phyloP scores from a whole-genome alignment of 768 basidiomycete species.

The Podaxis mareebaensis region DNA sequence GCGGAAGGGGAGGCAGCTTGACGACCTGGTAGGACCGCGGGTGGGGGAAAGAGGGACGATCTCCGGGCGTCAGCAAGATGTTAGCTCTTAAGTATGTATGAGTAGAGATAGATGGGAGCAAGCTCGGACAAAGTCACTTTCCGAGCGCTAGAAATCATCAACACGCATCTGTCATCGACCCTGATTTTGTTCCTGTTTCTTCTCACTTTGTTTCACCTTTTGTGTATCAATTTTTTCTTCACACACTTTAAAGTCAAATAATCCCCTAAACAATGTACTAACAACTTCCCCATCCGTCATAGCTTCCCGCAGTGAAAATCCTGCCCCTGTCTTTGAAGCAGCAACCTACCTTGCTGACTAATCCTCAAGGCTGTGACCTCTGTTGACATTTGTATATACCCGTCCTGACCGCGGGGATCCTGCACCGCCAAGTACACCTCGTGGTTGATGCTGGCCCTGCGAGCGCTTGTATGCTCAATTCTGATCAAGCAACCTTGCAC shows the following conservation, averaged over 20 bases:
- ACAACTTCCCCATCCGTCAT: neutral
- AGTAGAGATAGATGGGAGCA: neutral
- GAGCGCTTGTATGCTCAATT: no score
- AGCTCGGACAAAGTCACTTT: neutral
- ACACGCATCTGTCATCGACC: no score
- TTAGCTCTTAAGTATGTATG: neutral
- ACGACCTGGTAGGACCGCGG: neutral
- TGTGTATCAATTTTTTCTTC: neutral
- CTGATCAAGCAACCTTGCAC: no score
- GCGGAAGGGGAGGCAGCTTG: neutral
- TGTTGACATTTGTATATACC: no score
- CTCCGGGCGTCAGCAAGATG: neutral
- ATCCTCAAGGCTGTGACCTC: no score
- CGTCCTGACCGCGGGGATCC: no score
- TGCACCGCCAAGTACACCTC: no score
- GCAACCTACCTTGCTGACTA: no score
- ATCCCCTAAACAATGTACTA: neutral
- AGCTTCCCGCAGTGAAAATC: neutral
- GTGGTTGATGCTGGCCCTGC: no score
- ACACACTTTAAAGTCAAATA: neutral
- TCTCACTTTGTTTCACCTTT: no score
- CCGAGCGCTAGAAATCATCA: neutral
- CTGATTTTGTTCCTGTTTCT: no score
- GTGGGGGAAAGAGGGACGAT: neutral
- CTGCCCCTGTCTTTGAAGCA: no score